phyloP scores from a whole-genome alignment of 2,329 filamentous ascomycete genomes.

The Ampelomyces quisqualis region DNA sequence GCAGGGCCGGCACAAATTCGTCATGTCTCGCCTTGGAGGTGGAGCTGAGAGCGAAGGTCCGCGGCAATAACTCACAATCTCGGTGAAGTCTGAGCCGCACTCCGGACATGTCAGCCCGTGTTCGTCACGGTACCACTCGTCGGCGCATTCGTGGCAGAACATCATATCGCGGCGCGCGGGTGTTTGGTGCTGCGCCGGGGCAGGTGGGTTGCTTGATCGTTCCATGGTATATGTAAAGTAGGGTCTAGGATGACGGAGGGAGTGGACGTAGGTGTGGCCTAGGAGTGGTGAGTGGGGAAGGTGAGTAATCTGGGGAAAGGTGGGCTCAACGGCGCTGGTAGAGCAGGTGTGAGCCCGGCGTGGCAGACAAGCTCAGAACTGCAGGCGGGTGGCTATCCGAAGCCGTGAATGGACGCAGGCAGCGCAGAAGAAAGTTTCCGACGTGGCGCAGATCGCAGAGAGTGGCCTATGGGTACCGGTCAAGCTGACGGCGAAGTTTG shows the following conservation, averaged over 20 bases:
- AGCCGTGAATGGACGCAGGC: no score
- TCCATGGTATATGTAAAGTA: conserved; percentile 22
- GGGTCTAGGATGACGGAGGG: conserved; percentile 2
- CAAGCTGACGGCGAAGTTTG: conserved; percentile 23
- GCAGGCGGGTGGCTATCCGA: no score
- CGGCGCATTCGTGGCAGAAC: conserved; percentile 77
- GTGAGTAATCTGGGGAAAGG: neutral
- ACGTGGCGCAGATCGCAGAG: no score
- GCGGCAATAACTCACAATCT: conserved; percentile 67
- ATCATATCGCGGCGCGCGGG: conserved; percentile 64
- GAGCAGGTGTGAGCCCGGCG: conserved; percentile 15
- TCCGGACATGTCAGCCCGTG: conserved; percentile 69
- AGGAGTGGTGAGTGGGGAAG: conserved; percentile 7
- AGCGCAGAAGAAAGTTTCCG: neutral
- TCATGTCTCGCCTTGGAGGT: neutral
- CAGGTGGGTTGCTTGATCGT: conserved; percentile 17
- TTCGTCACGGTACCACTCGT: conserved; percentile 78
- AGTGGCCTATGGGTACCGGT: conserved; percentile 6
- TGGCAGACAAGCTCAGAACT: no score
- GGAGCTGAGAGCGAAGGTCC: conserved; percentile 10
- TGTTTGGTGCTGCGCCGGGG: conserved; percentile 18
- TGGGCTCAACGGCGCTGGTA: conserved; percentile 19
- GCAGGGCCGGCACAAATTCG: conserved; percentile 3
- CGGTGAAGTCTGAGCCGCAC: conserved; percentile 77
- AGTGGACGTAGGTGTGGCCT: conserved; percentile 5